A percentile compares a stretch with the other conserved stretches of the same genome.
Conservation (phyloP, 2,329 filamentous ascomycete species). For the Cordyceps pruinosa region DNA sequence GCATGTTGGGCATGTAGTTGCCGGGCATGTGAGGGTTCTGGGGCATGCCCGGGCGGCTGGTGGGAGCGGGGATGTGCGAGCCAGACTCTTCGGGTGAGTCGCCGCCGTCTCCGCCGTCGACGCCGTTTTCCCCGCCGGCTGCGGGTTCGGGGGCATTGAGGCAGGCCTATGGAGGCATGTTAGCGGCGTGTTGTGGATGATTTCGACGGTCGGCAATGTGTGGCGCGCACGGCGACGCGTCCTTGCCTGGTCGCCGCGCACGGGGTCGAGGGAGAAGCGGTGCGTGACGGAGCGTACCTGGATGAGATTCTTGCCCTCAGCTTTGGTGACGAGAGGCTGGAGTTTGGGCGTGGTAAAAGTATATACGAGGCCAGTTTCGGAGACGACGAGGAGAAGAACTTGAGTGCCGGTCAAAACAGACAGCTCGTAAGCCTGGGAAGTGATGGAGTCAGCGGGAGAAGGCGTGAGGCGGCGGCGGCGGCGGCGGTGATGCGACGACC, state of each 20-base stretch:
- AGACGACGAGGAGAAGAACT: conserved; percentile 89
- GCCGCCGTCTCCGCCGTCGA: conserved; percentile 67
- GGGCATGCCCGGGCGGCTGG: conserved; percentile 57
- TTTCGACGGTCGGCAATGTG: not conserved
- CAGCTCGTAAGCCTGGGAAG: conserved; percentile 84
- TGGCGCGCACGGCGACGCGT: conserved; percentile 3
- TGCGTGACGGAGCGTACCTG: conserved; percentile 59
- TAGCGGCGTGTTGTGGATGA: conserved; percentile 20
- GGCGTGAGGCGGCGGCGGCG: conserved; percentile 10
- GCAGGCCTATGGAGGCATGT: conserved; percentile 61
- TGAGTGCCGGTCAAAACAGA: conserved; percentile 97
- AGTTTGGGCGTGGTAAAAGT: conserved; percentile 97
- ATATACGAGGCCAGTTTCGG: conserved; percentile 89
- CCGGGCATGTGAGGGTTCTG: conserved; percentile 56
- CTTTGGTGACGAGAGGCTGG: conserved; percentile 94
- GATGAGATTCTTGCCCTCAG: conserved; percentile 98
- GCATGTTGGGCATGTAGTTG: conserved; percentile 56
- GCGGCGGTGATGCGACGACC: conserved; percentile 5
- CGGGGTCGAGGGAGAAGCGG: not conserved
- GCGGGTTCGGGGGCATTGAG: conserved; percentile 91
- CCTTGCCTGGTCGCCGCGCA: too few species aligned
- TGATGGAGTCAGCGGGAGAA: conserved; percentile 12
- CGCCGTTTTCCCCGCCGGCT: conserved; percentile 72
- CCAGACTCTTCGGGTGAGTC: conserved; percentile 90
- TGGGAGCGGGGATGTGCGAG: conserved; percentile 62